Percentiles rank a stretch among this genome's conserved stretches.
phyloP scores from a whole-genome alignment of 106 monocot genomes.

The Amphibolis antarctica region DNA sequence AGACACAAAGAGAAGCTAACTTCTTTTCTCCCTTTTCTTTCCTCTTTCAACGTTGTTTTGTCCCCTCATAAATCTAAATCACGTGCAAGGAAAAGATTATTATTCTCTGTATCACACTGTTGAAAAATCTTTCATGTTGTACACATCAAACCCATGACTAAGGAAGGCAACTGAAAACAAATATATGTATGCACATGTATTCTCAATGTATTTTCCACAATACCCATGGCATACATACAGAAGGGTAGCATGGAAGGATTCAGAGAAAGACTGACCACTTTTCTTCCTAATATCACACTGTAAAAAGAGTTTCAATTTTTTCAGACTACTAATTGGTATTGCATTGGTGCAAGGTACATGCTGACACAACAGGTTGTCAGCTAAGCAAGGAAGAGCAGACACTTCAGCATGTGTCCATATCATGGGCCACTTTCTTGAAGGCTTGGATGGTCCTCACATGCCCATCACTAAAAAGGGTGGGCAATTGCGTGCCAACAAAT shows the following conservation, averaged over 20 bases:
- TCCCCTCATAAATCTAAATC: neutral
- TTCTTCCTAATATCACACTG: neutral
- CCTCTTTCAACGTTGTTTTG: no score
- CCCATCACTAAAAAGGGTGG: conserved; percentile 4
- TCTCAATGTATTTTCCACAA: no score
- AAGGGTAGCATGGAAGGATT: neutral
- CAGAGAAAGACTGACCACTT: no score
- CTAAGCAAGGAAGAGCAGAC: neutral
- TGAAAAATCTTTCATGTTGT: no score
- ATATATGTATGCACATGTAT: no score
- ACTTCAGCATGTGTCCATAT: conserved; percentile 1
- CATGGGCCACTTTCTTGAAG: conserved; percentile 1
- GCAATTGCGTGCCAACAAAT: conserved; percentile 1
- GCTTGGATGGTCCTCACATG: neutral
- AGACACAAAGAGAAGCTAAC: neutral
- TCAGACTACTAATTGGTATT: neutral
- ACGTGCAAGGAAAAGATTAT: neutral
- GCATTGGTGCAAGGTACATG: neutral
- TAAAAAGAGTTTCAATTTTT: conserved; percentile 1
- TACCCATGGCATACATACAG: no score
- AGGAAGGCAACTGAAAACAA: no score
- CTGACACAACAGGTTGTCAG: neutral
- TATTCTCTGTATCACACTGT: neutral
- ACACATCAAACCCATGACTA: no score
- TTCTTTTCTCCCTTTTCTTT: neutral